Conservation (phyloP, 2,329 filamentous ascomycete genomes). For the Trichoderma simmonsii region DNA sequence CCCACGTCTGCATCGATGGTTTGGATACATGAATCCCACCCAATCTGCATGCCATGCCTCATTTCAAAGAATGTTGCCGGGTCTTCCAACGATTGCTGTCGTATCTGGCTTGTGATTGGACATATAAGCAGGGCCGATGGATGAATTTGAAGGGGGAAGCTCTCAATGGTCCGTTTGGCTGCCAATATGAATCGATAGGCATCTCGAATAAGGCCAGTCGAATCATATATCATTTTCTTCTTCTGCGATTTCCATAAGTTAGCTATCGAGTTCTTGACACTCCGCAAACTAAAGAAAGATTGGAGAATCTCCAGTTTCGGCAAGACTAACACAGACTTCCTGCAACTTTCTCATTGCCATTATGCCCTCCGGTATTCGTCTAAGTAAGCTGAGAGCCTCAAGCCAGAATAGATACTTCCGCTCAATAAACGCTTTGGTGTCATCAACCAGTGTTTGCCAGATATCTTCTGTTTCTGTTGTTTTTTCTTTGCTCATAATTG, state of each 20-base stretch:
- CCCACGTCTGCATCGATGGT: too few species aligned
- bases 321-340: not conserved
- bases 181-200: not conserved
- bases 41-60: not conserved
- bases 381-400: slow-evolving; percentile 39
- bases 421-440: not conserved
- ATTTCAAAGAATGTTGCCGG: not conserved
- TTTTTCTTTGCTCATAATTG: not conserved
- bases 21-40: not conserved
- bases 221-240: not conserved
- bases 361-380: slow-evolving; percentile 24
- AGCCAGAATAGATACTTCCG: slow-evolving; percentile 41
- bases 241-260: not conserved
- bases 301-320: not conserved
- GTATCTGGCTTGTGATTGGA: not conserved
- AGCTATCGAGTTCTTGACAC: not conserved
- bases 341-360: slow-evolving; percentile 18
- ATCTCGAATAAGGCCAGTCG: not conserved
- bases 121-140: not conserved
- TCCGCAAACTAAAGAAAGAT: not conserved
- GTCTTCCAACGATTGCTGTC: not conserved
- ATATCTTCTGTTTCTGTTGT: not conserved
- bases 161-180: not conserved
- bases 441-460: not conserved
- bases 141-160: not conserved